Base-by-base conservation (phyloP, 306 rosid genomes). In the Fragaria ananassa region DNA sequence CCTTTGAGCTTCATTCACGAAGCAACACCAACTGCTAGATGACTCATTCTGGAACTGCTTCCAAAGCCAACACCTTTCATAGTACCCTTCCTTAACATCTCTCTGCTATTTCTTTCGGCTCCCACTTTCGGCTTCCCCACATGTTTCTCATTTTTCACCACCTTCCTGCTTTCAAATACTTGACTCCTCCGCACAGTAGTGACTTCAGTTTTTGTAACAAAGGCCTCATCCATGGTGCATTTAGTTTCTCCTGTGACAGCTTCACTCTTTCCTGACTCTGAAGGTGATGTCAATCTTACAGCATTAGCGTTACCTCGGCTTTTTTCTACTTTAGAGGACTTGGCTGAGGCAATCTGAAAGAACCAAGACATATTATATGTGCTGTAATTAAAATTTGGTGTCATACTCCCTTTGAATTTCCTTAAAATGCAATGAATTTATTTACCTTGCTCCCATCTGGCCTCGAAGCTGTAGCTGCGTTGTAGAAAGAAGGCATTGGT, bases 401-500 rank as follows among this genome's bases (percentile, higher is more conserved):
- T 31, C 8, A 70, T 29, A 53, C 61, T 35, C 14, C 69, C 9
- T 37, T 68, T 6, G 4, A 39, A 13, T 42, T 39, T 47, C 23
- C 44, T 51, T 35, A 17, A 39, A 54, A 11, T 70, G 71, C 62
- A 70, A 35, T 19, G 49, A 9, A 71, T n/a, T 11, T 77, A 35
- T 47, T 49, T 87, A 92, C 96, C 97, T 85, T 86, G 75, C 81
- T 84, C 61, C 82, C 85, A 71, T 74, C 85, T 17, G 86, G 66
- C 71, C 74, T 78, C 31, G 86, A 46, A 68, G 79, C 69, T 6
- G 19, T 69, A 68, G 88, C 56, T 74, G 78, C 61, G 25, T 70
- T 82, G 66, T 88, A 88, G 79, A 88, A 89, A 45, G 96, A 88
- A 71, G 93, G 93, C 88, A 88, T 86, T 44, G 96, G 91, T 2